phyloP scores from a whole-genome alignment of 2,329 filamentous ascomycete genomes.

The Verticillium dahliae region DNA sequence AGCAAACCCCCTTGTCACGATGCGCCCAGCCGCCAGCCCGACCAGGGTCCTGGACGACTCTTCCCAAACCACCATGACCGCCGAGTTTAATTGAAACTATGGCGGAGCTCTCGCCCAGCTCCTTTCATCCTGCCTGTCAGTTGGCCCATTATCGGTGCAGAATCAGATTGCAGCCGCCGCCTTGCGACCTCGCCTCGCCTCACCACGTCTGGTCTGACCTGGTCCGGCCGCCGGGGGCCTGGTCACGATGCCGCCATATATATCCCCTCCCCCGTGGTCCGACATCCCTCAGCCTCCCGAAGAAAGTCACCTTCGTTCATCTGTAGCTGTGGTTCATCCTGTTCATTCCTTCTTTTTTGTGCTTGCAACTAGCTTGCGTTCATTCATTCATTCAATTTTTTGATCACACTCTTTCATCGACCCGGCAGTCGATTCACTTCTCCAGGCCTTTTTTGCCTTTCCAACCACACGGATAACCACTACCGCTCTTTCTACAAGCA shows the following conservation, averaged over 20 bases:
- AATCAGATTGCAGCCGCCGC: background rate
- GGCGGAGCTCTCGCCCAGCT: background rate
- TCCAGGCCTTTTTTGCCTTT: background rate
- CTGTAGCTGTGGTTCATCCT: constrained; percentile 3
- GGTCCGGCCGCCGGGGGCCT: background rate
- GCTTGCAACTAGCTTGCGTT: background rate
- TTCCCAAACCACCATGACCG: background rate
- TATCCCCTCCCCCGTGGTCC: background rate
- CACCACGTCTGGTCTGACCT: background rate
- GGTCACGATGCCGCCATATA: constrained; percentile 1
- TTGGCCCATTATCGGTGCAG: background rate
- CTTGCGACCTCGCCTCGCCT: background rate
- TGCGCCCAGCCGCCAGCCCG: background rate
- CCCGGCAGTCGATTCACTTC: constrained; percentile 1
- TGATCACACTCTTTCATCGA: constrained; percentile 3
- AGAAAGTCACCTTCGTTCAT: constrained; percentile 1
- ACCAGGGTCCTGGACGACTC: background rate
- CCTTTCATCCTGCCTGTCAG: background rate
- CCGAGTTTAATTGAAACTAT: constrained; percentile 2
- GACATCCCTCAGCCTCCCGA: background rate
- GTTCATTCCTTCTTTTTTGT: constrained; percentile 2
- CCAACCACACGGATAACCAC: background rate
- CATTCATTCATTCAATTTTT: constrained; percentile 1
- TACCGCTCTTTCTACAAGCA: background rate
- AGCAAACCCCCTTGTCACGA: background rate